phyloP scores from a whole-genome alignment of 176 grass and related monocot species.

The Triticum urartu region DNA sequence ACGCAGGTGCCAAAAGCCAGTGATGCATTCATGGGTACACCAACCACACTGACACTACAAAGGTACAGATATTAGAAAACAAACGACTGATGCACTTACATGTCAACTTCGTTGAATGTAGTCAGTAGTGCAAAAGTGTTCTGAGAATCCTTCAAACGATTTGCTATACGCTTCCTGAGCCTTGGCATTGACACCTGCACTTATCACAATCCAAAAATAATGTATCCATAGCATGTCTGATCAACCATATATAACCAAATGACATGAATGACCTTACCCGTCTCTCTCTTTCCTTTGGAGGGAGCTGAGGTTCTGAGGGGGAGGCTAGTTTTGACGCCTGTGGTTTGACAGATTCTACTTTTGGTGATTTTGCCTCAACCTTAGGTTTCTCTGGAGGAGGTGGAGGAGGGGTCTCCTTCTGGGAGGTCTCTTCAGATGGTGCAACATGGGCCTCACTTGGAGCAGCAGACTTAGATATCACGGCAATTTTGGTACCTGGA shows the following conservation, averaged over 20 bases:
- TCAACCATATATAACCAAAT: constrained; percentile 5
- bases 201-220: neutral
- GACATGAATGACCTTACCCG: constrained; percentile 36
- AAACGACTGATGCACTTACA: constrained; percentile 50
- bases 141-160: constrained; percentile 85
- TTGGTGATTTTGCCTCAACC: constrained; percentile 43
- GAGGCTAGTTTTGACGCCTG: constrained; percentile 37
- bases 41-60: neutral
- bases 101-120: constrained; percentile 89
- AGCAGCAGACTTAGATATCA: constrained; percentile 65
- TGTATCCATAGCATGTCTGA: neutral
- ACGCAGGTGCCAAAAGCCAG: neutral
- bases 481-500: constrained; percentile 72
- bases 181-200: constrained; percentile 75
- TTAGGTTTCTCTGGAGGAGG: constrained; percentile 41
- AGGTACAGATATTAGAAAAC: constrained; percentile 2
- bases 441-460: constrained; percentile 52
- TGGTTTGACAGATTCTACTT: constrained; percentile 31
- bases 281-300: constrained; percentile 82
- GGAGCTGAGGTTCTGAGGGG: constrained; percentile 74
- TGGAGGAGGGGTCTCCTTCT: constrained; percentile 41
- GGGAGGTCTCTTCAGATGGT: constrained; percentile 54
- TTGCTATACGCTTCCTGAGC: constrained; percentile 73
- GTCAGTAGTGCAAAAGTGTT: constrained; percentile 87
- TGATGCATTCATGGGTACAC: neutral